Base-by-base conservation (phyloP, 805 yeast species). In the Monosporozyma servazzii region DNA sequence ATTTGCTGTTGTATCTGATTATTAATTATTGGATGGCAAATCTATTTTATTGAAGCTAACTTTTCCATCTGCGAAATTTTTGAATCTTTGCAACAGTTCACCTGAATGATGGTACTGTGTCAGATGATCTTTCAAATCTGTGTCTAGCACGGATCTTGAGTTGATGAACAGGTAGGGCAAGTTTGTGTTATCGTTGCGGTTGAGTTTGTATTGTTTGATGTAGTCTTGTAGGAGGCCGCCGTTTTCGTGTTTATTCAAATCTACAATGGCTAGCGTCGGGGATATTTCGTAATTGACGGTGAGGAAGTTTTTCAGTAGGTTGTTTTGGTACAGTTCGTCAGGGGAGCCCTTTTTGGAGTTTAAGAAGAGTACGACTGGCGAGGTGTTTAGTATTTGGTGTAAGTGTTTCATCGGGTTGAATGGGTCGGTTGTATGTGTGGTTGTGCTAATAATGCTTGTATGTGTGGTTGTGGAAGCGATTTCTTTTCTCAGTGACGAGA, bases 261-360 rank as follows among this genome's bases (percentile, higher is more conserved):
- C 97, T 13, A 89, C 88, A 49, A 86, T 74, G 5, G 75, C 67
- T 0, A 89, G 88, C 43, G 75, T 72, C 2, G 97, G 97, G 3
- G 77, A 75, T 51, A 89, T 78, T 52, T 77, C 79, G 68, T 88
- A 88, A 58, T 79, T 78, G 20, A 75, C 78, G 18, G 68, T 66
- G 49, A 89, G 71, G 45, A 89, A 70, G 36, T 76, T 72, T 70
- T 86, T 89, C 60, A 88, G 75, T 15, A 17, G 20, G 33, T 45
- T 17, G 11, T 18, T 21, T 5, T 23, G 13, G 13, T 45, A 15
- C 18, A 40, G 2, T 48, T 73, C 73, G 61, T 76, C 77, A 11
- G 30, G 10, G 2, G 37, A 33, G 8, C 91, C 84, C 64, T 74
- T 82, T 36, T 90, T 90, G 1, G 73, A 67, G 56, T 68, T 70